A percentile compares a stretch with the other conserved stretches of the same genome.
phyloP scores from a whole-genome alignment of 1,139 yeast species.

The Geotrichum carabidarum region DNA sequence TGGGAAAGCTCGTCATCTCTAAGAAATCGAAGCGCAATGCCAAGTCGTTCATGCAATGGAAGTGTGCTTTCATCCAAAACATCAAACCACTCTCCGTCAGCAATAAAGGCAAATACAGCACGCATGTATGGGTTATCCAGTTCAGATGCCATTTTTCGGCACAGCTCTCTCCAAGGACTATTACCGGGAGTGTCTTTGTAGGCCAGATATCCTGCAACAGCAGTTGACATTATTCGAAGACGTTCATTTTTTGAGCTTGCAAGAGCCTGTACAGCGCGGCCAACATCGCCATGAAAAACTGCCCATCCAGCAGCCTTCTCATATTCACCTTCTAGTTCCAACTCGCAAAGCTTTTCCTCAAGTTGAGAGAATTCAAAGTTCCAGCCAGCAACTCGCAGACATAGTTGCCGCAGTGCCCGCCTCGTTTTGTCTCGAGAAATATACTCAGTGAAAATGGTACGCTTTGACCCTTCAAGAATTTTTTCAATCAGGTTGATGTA shows the following conservation, averaged over 20 bases:
- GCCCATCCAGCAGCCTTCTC: slow-evolving; percentile 99
- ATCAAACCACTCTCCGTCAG: slow-evolving; percentile 96
- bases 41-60: slow-evolving; percentile 81
- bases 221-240: slow-evolving; percentile 78
- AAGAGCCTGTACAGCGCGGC: slow-evolving; percentile 70
- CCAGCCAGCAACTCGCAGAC: slow-evolving; percentile 89
- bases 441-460: slow-evolving; percentile 19
- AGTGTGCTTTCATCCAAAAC: slow-evolving; percentile 85
- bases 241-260: slow-evolving; percentile 54
- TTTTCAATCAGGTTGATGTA: slow-evolving; percentile 26
- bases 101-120: slow-evolving; percentile 88
- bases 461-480: slow-evolving; percentile 21
- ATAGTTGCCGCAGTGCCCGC: slow-evolving; percentile 58
- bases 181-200: slow-evolving; percentile 58
- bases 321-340: slow-evolving; percentile 56
- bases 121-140: slow-evolving; percentile 83
- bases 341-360: slow-evolving; percentile 58
- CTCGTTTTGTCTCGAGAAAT: slow-evolving; percentile 30
- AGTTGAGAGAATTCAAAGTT: slow-evolving; percentile 72
- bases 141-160: slow-evolving; percentile 80
- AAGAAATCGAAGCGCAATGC: slow-evolving; percentile 81
- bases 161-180: slow-evolving; percentile 90
- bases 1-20: slow-evolving; percentile 60
- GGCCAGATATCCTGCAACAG: slow-evolving; percentile 87
- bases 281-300: slow-evolving; percentile 84